A percentile compares a stretch with the other conserved stretches of the same genome.
Conservation (phyloP, 176 grass and related monocot genomes). For the Carex scoparia region DNA sequence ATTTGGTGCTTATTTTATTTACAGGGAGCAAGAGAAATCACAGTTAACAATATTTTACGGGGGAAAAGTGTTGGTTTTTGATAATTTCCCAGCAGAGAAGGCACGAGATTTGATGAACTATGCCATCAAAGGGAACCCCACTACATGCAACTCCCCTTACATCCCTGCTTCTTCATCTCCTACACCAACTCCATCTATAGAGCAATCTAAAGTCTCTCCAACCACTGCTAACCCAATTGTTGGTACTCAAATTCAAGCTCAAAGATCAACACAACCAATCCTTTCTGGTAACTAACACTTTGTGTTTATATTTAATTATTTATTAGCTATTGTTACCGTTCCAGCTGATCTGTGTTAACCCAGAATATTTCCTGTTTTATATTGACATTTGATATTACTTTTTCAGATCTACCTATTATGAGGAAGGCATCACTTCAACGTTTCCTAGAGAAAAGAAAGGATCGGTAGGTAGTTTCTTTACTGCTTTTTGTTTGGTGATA, state of each 20-base stretch:
- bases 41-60: slow-evolving; percentile 82
- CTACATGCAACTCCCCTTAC: slow-evolving; percentile 11
- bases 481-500: neutral
- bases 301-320: neutral
- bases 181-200: neutral
- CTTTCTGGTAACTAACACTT: slow-evolving; percentile 1
- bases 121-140: slow-evolving; percentile 24
- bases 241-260: neutral
- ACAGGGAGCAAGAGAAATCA: slow-evolving; percentile 23
- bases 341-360: neutral
- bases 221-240: neutral
- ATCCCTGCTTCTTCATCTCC: neutral
- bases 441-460: slow-evolving; percentile 93
- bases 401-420: slow-evolving; percentile 67
- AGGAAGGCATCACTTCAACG: slow-evolving; percentile 77
- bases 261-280: slow-evolving; percentile 1
- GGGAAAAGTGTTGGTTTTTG: slow-evolving; percentile 60
- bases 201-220: neutral
- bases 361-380: neutral
- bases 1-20: neutral
- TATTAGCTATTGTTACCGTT: neutral
- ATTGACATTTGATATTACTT: neutral
- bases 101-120: slow-evolving; percentile 54
- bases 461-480: slow-evolving; percentile 28
- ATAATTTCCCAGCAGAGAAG: slow-evolving; percentile 70